These are phyloP conservation scores for Ophiosphaerella herpotricha DNA, from an alignment of 2,329 filamentous ascomycete species.

Conservation along the genomic window DNA sequence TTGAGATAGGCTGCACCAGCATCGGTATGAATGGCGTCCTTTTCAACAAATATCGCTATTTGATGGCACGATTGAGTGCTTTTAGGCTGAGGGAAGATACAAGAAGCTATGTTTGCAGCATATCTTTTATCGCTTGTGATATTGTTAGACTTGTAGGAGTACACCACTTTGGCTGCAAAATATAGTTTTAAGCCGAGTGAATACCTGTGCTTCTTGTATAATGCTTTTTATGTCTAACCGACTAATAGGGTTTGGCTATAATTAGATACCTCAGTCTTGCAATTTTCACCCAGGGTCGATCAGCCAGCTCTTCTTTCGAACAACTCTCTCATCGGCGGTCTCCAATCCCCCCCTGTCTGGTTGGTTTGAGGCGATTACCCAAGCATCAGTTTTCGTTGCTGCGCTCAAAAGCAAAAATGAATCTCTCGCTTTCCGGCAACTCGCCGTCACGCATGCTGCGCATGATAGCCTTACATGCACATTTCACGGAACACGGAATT, in stretches of 20 bases:
- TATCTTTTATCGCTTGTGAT: not conserved
- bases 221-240: too few relatives aligned
- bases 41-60: not conserved
- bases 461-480: slow-evolving; percentile 33
- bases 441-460: slow-evolving; percentile 35
- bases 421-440: slow-evolving; percentile 31
- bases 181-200: too few relatives aligned
- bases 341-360: slow-evolving; percentile 32
- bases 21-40: not conserved
- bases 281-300: slow-evolving; percentile 20
- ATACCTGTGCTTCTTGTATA: too few relatives aligned
- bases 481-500: slow-evolving; percentile 34
- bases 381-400: slow-evolving; percentile 29
- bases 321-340: slow-evolving; percentile 28
- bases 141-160: too few relatives aligned
- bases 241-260: too few relatives aligned
- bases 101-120: not conserved
- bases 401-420: slow-evolving; percentile 22
- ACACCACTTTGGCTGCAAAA: too few relatives aligned
- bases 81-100: not conserved
- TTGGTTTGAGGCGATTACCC: slow-evolving; percentile 32
- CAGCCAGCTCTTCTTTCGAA: slow-evolving; percentile 26
- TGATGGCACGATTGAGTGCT: not conserved
- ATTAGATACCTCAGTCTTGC: too few relatives aligned
- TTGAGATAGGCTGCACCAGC: not conserved